phyloP scores from a whole-genome alignment of 2,329 filamentous ascomycete species.

The Achaetomium macrosporum region DNA sequence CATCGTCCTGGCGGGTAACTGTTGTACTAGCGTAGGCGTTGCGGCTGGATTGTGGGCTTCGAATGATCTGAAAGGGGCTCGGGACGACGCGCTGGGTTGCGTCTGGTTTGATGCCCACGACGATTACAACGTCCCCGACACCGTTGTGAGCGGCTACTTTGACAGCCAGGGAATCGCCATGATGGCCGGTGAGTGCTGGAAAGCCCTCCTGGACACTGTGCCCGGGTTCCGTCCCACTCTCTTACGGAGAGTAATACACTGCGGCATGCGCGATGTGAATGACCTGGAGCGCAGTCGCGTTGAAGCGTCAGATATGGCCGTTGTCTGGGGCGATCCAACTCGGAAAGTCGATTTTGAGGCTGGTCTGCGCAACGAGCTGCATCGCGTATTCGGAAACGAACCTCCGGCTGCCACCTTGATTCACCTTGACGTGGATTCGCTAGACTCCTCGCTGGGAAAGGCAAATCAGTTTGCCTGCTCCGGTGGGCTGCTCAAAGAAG shows the following conservation, averaged over 20 bases:
- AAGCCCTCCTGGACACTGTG: slow-evolving; percentile 17
- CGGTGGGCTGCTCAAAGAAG: slow-evolving; percentile 7
- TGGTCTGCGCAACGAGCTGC: slow-evolving; percentile 3
- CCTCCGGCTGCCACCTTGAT: not conserved
- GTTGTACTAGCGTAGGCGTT: slow-evolving; percentile 32
- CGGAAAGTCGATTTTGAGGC: slow-evolving; percentile 4
- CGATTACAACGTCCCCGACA: slow-evolving; percentile 34
- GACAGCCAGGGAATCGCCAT: slow-evolving; percentile 34
- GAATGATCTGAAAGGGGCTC: not conserved
- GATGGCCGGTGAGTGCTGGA: slow-evolving; percentile 30
- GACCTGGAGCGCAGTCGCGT: slow-evolving; percentile 30
- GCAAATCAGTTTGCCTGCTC: slow-evolving; percentile 11
- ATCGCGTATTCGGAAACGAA: no score
- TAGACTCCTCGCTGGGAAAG: slow-evolving; percentile 11
- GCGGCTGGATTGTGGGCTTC: slow-evolving; percentile 30
- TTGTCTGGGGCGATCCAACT: slow-evolving; percentile 20
- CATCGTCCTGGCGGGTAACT: slow-evolving; percentile 36
- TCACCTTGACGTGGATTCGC: slow-evolving; percentile 14
- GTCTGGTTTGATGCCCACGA: slow-evolving; percentile 41
- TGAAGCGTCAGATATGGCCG: slow-evolving; percentile 26
- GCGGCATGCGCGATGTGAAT: slow-evolving; percentile 28
- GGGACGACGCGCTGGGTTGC: slow-evolving; percentile 26
- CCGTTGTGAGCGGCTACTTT: slow-evolving; percentile 33
- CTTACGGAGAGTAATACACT: slow-evolving; percentile 19
- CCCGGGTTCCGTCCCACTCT: slow-evolving; percentile 23